Evolutionary conservation across 2,329 filamentous ascomycete species (phyloP).

Genomic region (Sphaceloma murrayae): DNA sequence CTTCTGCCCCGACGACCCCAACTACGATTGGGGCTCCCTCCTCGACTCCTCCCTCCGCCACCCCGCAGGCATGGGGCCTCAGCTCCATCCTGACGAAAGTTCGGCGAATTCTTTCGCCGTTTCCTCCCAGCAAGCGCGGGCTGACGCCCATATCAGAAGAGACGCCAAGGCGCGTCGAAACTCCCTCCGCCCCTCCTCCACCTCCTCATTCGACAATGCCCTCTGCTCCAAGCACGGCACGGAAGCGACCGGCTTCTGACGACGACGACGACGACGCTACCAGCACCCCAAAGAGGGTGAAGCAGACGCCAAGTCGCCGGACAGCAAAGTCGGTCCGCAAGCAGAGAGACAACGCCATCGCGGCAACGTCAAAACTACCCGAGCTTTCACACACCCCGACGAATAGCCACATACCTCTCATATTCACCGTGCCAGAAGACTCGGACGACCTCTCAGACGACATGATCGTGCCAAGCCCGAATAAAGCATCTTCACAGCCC

Average conservation of each 20-base stretch:
- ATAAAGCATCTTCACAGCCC: neutral
- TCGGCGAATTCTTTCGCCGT: slow-evolving; percentile 12
- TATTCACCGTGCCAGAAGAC: slow-evolving; percentile 1
- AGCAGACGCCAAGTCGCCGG: slow-evolving; percentile 6
- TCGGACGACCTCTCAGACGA: neutral
- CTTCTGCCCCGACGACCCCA: slow-evolving; percentile 2
- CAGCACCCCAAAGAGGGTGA: slow-evolving; percentile 14
- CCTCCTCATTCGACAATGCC: neutral
- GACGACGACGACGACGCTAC: slow-evolving; percentile 3
- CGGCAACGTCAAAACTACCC: neutral
- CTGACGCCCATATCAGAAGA: slow-evolving; percentile 12
- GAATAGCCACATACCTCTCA: neutral
- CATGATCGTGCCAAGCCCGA: neutral
- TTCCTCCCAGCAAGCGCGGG: slow-evolving; percentile 11
- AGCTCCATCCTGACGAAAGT: slow-evolving; percentile 7
- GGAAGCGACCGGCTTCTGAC: slow-evolving; percentile 7
- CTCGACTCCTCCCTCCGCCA: slow-evolving; percentile 1
- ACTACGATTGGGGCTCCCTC: neutral
- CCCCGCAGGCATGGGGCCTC: slow-evolving; percentile 12
- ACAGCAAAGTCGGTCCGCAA: slow-evolving; percentile 4
- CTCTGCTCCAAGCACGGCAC: neutral
- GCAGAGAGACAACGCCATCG: neutral
- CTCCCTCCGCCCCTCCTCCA: neutral
- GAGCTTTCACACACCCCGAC: neutral
- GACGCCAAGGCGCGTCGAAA: slow-evolving; percentile 1